A percentile compares a stretch with the other conserved stretches of the same genome.
Conservation (phyloP, 257 asterid genomes). For the Salvia hispanica region DNA sequence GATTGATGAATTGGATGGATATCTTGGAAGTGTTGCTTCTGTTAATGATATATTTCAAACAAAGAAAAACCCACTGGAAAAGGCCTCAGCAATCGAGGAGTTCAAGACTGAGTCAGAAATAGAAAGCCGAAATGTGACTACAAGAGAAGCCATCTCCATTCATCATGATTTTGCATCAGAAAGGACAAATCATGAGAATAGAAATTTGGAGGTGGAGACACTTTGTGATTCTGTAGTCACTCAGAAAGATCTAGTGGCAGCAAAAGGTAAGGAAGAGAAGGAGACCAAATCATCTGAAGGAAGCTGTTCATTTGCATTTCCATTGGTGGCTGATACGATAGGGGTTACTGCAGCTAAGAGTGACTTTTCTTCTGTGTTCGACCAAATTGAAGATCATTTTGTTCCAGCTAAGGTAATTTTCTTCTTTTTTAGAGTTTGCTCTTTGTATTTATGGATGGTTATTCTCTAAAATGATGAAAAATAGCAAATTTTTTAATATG, state of each 20-base stretch:
- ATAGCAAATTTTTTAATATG: slow-evolving; percentile 3
- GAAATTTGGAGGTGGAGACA: slow-evolving; percentile 34
- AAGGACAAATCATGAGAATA: slow-evolving; percentile 32
- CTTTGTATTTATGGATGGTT: slow-evolving; percentile 8
- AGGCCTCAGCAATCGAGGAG: slow-evolving; percentile 24
- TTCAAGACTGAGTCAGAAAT: slow-evolving; percentile 34
- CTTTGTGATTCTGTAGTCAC: slow-evolving; percentile 35
- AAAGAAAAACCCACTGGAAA: slow-evolving; percentile 34
- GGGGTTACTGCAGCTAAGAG: slow-evolving; percentile 19
- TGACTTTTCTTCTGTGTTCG: slow-evolving; percentile 41
- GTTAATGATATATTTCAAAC: slow-evolving; percentile 37
- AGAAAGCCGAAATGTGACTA: slow-evolving; percentile 31
- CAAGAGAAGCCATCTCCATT: slow-evolving; percentile 35
- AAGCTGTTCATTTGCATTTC: slow-evolving; percentile 33
- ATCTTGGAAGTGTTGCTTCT: slow-evolving; percentile 43
- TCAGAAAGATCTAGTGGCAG: slow-evolving; percentile 36
- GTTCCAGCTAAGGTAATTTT: slow-evolving; percentile 51
- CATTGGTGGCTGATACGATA: slow-evolving; percentile 38
- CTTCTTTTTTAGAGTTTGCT: neutral
- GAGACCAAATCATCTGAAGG: slow-evolving; percentile 39
- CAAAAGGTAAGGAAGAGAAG: slow-evolving; percentile 38
- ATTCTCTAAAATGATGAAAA: neutral
- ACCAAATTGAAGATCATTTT: slow-evolving; percentile 66
- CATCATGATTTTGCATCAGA: slow-evolving; percentile 32
- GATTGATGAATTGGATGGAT: slow-evolving; percentile 46